Conservation (phyloP, 2,329 filamentous ascomycete genomes). For the Talaromyces islandicus region DNA sequence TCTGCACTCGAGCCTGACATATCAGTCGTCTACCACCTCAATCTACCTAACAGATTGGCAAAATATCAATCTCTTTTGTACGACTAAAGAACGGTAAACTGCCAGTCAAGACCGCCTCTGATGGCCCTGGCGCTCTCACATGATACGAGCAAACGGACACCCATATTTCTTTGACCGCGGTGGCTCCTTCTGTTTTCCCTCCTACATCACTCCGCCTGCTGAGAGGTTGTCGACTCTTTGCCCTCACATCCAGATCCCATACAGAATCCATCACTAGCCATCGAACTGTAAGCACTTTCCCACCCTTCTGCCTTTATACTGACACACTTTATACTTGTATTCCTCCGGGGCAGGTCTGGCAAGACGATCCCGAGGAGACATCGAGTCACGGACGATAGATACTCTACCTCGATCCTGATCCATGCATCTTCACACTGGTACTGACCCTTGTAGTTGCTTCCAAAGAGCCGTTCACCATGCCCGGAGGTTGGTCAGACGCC, state of each 20-base stretch:
- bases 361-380: not conserved
- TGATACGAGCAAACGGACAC: not conserved
- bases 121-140: not conserved
- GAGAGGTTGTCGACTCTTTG: not conserved
- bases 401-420: not conserved
- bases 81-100: not conserved
- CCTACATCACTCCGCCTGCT: not conserved
- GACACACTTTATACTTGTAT: not conserved
- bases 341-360: not conserved
- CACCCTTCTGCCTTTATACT: not conserved
- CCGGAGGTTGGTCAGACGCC: slow-evolving; percentile 3
- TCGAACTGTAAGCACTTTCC: not conserved
- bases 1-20: not conserved
- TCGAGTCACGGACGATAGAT: not conserved
- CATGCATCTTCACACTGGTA: not conserved
- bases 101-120: slow-evolving; percentile 1
- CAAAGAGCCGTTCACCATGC: not conserved
- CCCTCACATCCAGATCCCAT: not conserved
- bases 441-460: not conserved
- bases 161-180: not conserved
- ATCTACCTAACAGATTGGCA: not conserved
- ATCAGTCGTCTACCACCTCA: too few species aligned
- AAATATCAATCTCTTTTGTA: not conserved
- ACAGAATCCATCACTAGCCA: not conserved
- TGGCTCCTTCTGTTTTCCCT: not conserved